These are phyloP conservation scores for Phytophthora multivora DNA, from an alignment of 352 stramenopile species.

Conservation along the genomic window DNA sequence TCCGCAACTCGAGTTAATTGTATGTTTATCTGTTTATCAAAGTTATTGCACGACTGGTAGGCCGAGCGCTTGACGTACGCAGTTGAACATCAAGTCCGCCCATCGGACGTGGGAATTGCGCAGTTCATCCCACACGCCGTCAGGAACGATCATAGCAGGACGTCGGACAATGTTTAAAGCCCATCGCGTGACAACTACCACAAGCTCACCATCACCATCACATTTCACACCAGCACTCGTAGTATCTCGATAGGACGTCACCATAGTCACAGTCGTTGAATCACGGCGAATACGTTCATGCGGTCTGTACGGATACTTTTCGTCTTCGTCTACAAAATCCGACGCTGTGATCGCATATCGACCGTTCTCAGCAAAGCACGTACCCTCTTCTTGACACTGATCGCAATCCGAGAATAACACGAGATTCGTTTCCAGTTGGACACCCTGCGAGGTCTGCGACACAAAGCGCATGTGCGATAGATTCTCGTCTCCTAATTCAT, in stretches of 20 bases:
- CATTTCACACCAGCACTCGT: background rate
- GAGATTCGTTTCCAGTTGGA: constrained; percentile 46
- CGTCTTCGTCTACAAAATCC: constrained; percentile 61
- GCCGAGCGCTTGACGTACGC: constrained; percentile 34
- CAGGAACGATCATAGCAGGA: constrained; percentile 21
- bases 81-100: constrained; percentile 37
- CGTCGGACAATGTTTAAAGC: constrained; percentile 25
- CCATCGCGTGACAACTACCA: constrained; percentile 37
- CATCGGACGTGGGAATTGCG: constrained; percentile 29
- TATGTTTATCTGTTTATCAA: background rate
- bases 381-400: constrained; percentile 4
- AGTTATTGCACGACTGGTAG: constrained; percentile 21
- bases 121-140: constrained; percentile 20
- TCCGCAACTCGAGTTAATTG: background rate
- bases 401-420: constrained; percentile 44
- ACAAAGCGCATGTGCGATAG: constrained; percentile 61
- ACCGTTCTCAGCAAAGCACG: constrained; percentile 18
- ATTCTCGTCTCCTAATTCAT: constrained; percentile 53
- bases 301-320: constrained; percentile 53
- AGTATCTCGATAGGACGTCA: constrained; percentile 34
- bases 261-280: constrained; percentile 40
- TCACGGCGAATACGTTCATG: constrained; percentile 54
- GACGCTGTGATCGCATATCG: constrained; percentile 44
- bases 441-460: constrained; percentile 28
- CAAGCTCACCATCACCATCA: constrained; percentile 21